Evolutionary conservation across 2,329 filamentous ascomycete genomes (phyloP), one percentile per base, ranked within the genome.

Genomic region (Magnaporthiopsis rhizophila): DNA sequence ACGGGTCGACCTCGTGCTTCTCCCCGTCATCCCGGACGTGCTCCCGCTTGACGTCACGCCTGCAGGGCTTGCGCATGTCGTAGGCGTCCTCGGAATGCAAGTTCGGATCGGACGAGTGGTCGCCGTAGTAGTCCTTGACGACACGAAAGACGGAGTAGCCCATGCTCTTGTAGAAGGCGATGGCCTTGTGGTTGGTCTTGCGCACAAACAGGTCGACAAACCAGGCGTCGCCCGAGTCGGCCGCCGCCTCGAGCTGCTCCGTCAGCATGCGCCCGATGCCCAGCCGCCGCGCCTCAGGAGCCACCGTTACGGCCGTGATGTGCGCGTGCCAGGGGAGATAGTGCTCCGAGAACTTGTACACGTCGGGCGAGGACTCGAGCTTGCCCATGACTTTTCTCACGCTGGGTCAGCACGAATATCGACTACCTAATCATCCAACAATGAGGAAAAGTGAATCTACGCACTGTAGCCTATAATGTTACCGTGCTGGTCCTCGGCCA

Each of bases 321-420:
- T 99, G 95, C 26, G 92, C 94, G 79, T 99, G 95, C 91, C 92
- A 98, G n/a, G 94, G 94, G n/a, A 97, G 89, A 78, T 96, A 96
- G 78, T 97, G 92, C 71, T 89, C 83, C 62, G 91, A 95, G 71
- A 87, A 87, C 66, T 86, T 83, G 74, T 90, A 85, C 63, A 87
- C 86, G 59, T 90, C 81, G 21, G 90, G 89, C 64, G 92, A 96
- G 68, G 92, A 88, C 80, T 98, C 94, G 66, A 96, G 85, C 80
- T 99, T 99, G 73, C 94, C 95, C 86, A 99, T 96, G 74, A 99
- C 93, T 97, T n/a, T 56, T n/a, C 34, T 34, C 7, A 56, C 57
- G 21, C 61, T 65, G 15, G 1, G 38, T 45, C 58, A 59, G 24
- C 28, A 59, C 15, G 28, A 7, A 28, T 2, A 18, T 15, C 4